Evolutionary conservation across 345 rosid genomes (phyloP).

Genomic region (Capsella bursapastoris): DNA sequence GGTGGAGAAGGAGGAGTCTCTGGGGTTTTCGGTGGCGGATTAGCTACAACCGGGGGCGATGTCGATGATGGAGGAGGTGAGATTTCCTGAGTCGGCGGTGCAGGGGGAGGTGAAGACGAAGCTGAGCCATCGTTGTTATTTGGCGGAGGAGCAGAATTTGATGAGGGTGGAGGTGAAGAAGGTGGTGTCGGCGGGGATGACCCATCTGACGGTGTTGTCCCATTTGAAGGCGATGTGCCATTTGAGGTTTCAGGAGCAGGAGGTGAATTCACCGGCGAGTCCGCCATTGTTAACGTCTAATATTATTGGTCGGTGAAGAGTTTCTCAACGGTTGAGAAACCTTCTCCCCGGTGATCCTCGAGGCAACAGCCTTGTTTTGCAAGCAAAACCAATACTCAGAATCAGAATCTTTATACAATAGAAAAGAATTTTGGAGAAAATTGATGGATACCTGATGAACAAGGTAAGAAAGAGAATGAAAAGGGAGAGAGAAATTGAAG

Average conservation of each 20-base stretch:
- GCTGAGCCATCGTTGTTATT: constrained; percentile 3
- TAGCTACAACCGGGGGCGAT: constrained; percentile 19
- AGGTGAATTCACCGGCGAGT: constrained; percentile 37
- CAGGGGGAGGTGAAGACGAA: constrained; percentile 40
- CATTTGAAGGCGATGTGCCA: constrained; percentile 19
- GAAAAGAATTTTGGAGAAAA: constrained; percentile 7
- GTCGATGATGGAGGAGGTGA: constrained; percentile 40
- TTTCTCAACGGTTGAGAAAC: constrained; percentile 47
- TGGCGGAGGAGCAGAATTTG: constrained; percentile 33
- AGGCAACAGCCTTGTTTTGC: constrained; percentile 31
- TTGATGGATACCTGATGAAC: constrained; percentile 1
- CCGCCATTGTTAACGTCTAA: constrained; percentile 30
- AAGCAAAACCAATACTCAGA: constrained; percentile 25
- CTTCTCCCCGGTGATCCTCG: constrained; percentile 33
- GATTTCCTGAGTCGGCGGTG: constrained; percentile 32
- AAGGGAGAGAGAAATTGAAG: constrained; percentile 21
- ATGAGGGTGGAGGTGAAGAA: constrained; percentile 32
- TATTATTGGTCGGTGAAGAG: constrained; percentile 23
- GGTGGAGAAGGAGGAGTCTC: constrained; percentile 43
- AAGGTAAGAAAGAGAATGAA: constrained; percentile 6
- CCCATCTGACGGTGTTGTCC: constrained; percentile 20
- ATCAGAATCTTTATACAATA: background rate
- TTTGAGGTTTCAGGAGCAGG: constrained; percentile 37
- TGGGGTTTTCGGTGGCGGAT: constrained; percentile 38
- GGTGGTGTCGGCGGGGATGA: constrained; percentile 26